A percentile compares a stretch with the other conserved stretches of the same genome.
Conservation (phyloP, 768 basidiomycete species). For the Termitomyces sp. region DNA sequence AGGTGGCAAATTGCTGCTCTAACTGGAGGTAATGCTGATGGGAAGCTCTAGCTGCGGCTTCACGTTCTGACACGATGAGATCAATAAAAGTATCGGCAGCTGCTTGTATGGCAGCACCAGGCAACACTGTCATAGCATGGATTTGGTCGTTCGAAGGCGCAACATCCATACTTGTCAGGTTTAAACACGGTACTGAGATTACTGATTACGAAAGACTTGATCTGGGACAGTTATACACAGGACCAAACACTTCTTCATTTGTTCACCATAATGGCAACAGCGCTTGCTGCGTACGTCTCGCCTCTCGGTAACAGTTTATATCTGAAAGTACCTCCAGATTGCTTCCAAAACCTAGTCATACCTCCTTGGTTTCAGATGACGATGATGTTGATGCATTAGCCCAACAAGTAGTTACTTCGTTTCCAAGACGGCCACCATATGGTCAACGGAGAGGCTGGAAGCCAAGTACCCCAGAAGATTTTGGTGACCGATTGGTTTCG, state of each 20-base stretch:
- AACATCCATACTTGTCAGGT: neutral
- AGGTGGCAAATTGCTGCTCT: slow-evolving; percentile 8
- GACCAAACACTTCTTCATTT: slow-evolving; percentile 18
- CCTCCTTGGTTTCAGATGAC: slow-evolving; percentile 51
- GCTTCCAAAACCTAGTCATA: slow-evolving; percentile 62
- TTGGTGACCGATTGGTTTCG: slow-evolving; percentile 44
- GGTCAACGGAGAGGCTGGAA: slow-evolving; percentile 85
- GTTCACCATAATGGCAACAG: slow-evolving; percentile 37
- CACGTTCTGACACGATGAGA: slow-evolving; percentile 18
- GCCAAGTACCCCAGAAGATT: slow-evolving; percentile 78
- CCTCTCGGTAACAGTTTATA: neutral
- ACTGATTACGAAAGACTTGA: no score
- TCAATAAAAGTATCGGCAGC: slow-evolving; percentile 17
- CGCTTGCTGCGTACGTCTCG: slow-evolving; percentile 71
- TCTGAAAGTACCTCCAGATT: slow-evolving; percentile 36
- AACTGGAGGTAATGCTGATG: slow-evolving; percentile 8
- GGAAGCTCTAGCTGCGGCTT: slow-evolving; percentile 9
- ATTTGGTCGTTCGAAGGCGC: neutral
- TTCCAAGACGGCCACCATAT: slow-evolving; percentile 70
- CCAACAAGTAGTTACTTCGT: slow-evolving; percentile 40
- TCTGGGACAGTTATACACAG: slow-evolving; percentile 1
- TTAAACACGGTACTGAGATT: neutral
- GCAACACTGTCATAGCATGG: neutral
- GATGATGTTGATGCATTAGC: slow-evolving; percentile 34
- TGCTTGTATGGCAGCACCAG: slow-evolving; percentile 16